Conservation (phyloP, 805 yeast species). For the Wickerhamiella sergipiensis region DNA sequence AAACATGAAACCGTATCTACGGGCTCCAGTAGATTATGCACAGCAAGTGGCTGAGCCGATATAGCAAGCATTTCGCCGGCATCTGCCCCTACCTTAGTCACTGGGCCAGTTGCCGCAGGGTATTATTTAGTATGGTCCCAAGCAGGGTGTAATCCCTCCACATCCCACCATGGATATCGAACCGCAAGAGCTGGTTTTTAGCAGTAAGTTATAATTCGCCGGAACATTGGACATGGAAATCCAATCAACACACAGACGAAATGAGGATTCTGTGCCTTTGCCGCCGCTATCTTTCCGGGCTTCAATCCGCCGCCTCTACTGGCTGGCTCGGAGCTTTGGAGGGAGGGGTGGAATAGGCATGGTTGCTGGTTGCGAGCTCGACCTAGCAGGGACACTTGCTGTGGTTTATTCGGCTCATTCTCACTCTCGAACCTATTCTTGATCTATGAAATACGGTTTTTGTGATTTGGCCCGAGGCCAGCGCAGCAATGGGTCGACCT, state of each 20-base stretch:
- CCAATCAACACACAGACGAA: background rate
- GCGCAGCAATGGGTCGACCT: background rate
- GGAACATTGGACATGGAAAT: background rate
- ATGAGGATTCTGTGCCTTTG: too few relatives aligned
- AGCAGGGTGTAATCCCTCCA: background rate
- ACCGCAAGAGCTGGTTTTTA: conserved; percentile 62
- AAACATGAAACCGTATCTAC: background rate
- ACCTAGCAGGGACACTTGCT: too few relatives aligned
- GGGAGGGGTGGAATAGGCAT: background rate
- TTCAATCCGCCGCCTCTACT: background rate
- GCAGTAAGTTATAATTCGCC: conserved; percentile 37
- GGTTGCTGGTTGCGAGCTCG: background rate
- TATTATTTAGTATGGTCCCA: background rate
- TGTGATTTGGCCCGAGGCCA: background rate
- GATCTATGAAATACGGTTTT: background rate
- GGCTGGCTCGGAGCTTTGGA: background rate
- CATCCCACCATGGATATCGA: conserved; percentile 46
- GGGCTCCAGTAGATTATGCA: background rate
- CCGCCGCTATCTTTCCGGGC: background rate
- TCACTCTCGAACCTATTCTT: background rate
- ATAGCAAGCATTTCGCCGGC: background rate
- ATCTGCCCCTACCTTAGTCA: background rate
- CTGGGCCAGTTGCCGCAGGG: background rate
- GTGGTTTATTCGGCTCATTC: too few relatives aligned
- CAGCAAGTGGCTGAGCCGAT: background rate